Conservation (phyloP, 1,139 yeast genomes). For the Geotrichum histeridarum region DNA sequence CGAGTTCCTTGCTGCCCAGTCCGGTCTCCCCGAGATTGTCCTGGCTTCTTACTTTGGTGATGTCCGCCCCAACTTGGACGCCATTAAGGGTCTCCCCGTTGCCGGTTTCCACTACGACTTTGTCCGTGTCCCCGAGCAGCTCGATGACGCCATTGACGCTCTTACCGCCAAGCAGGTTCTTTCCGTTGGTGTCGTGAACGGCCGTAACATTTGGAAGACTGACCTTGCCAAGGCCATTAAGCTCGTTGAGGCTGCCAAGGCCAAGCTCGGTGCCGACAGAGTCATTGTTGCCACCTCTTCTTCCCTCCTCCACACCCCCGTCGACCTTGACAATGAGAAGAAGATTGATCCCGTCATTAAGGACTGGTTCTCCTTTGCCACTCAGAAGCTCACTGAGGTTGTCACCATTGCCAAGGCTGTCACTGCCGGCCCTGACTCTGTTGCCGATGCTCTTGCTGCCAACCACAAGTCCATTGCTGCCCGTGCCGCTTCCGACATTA, state of each 20-base stretch:
- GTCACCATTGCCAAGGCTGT: slow-evolving; percentile 85
- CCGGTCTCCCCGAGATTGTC: slow-evolving; percentile 69
- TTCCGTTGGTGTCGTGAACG: slow-evolving; percentile 96
- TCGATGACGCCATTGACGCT: slow-evolving; percentile 70
- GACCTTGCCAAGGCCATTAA: slow-evolving; percentile 82
- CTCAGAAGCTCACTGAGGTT: slow-evolving; percentile 90
- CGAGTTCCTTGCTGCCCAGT: slow-evolving; percentile 59
- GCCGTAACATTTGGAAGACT: slow-evolving; percentile 99
- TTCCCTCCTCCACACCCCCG: slow-evolving; percentile 96
- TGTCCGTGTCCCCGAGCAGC: slow-evolving; percentile 94
- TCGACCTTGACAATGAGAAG: slow-evolving; percentile 85
- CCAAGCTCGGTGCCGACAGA: slow-evolving; percentile 80
- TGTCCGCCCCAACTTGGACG: slow-evolving; percentile 90
- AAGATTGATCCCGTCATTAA: slow-evolving; percentile 85
- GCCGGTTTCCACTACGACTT: slow-evolving; percentile 96
- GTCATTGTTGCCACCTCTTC: slow-evolving; percentile 93
- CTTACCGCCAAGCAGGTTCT: slow-evolving; percentile 65
- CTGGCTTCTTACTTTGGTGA: slow-evolving; percentile 96
- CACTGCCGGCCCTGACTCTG: slow-evolving; percentile 50
- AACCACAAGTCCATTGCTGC: slow-evolving; percentile 83
- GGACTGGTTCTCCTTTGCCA: slow-evolving; percentile 98
- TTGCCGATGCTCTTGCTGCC: slow-evolving; percentile 59
- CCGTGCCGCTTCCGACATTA: slow-evolving; percentile 80
- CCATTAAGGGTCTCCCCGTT: slow-evolving; percentile 86
- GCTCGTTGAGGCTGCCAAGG: slow-evolving; percentile 74